phyloP scores from a whole-genome alignment of 2,329 filamentous ascomycete species.

The Grosmannia huntii region DNA sequence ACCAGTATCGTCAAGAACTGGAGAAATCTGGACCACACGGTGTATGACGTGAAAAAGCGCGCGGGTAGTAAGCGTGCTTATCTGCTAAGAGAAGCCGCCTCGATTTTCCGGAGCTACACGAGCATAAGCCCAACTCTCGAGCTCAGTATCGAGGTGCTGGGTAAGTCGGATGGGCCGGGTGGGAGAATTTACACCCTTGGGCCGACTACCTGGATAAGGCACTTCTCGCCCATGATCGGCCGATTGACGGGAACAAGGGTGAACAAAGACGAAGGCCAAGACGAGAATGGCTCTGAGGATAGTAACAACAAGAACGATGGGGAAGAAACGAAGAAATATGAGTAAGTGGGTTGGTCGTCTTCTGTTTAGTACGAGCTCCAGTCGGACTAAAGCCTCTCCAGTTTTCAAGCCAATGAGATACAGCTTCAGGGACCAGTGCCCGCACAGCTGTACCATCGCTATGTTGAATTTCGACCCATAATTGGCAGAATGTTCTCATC shows the following conservation, averaged over 20 bases:
- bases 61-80: slow-evolving; percentile 82
- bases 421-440: slow-evolving; percentile 79
- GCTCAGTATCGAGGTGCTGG: slow-evolving; percentile 67
- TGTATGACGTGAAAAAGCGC: slow-evolving; percentile 67
- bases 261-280: slow-evolving; percentile 42
- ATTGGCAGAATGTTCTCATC: slow-evolving; percentile 80
- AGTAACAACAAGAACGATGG: slow-evolving; percentile 19
- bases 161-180: slow-evolving; percentile 55
- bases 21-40: slow-evolving; percentile 47
- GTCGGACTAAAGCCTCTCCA: slow-evolving; percentile 20
- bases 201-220: slow-evolving; percentile 63
- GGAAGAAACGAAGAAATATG: slow-evolving; percentile 52
- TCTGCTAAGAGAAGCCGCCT: slow-evolving; percentile 54
- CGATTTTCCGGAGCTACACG: slow-evolving; percentile 44
- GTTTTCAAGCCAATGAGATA: slow-evolving; percentile 87
- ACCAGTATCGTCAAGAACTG: slow-evolving; percentile 49
- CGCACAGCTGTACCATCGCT: slow-evolving; percentile 71
- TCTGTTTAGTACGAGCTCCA: background rate
- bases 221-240: slow-evolving; percentile 82
- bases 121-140: slow-evolving; percentile 59
- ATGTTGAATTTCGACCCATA: slow-evolving; percentile 84
- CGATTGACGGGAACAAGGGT: slow-evolving; percentile 63
- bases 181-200: slow-evolving; percentile 68
- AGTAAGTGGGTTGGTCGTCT: slow-evolving; percentile 37
- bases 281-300: slow-evolving; percentile 20